A percentile compares a stretch with the other conserved stretches of the same genome.
phyloP scores from a whole-genome alignment of 2,329 filamentous ascomycete species.

The Stachybotrys elegans region DNA sequence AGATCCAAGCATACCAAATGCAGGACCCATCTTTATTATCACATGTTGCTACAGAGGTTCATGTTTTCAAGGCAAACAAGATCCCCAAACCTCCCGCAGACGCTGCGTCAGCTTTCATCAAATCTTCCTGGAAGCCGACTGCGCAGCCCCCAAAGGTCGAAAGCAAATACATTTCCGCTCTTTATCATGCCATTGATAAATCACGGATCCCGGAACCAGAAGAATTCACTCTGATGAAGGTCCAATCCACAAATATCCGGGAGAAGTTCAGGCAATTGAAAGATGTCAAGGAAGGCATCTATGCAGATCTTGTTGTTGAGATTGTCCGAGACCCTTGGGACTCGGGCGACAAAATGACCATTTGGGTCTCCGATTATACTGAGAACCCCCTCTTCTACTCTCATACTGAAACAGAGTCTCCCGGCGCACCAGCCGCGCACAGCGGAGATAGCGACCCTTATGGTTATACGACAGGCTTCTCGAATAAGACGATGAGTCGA shows the following conservation, averaged over 20 bases:
- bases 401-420: conserved; percentile 42
- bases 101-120: conserved; percentile 25
- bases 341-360: conserved; percentile 40
- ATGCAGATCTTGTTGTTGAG: conserved; percentile 66
- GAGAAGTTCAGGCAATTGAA: conserved; percentile 62
- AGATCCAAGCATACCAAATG: conserved; percentile 36
- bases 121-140: conserved; percentile 12
- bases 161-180: conserved; percentile 39
- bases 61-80: conserved; percentile 32
- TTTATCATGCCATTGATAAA: conserved; percentile 42
- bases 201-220: conserved; percentile 32
- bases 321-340: conserved; percentile 53
- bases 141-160: conserved; percentile 21
- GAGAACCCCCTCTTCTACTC: conserved; percentile 60
- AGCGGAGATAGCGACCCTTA: conserved; percentile 47
- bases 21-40: conserved; percentile 37
- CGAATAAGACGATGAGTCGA: conserved; percentile 12
- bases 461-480: conserved; percentile 41
- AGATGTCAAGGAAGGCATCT: conserved; percentile 51
- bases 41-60: conserved; percentile 35
- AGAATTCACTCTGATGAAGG: conserved; percentile 35
- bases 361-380: conserved; percentile 84
- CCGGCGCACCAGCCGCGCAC: conserved; percentile 22
- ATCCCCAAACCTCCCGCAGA: conserved; percentile 29
- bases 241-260: conserved; percentile 36